A percentile compares a stretch with the other conserved stretches of the same genome.
Evolutionary conservation across 768 basidiomycete genomes (phyloP).

Genomic region (Galerina marginata): DNA sequence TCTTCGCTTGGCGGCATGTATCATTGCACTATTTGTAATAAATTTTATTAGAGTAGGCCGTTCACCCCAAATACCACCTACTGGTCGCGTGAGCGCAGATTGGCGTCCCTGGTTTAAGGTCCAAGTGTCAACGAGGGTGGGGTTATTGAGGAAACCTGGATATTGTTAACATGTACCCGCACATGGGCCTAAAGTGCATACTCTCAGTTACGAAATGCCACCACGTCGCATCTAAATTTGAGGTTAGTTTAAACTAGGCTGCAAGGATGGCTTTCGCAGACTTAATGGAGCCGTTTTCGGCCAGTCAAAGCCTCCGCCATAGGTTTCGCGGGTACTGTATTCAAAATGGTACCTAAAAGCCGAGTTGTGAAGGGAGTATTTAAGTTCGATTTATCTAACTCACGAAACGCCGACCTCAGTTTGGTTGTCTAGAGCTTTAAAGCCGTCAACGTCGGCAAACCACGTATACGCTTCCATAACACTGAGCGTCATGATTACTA

Average conservation of each 20-base stretch:
- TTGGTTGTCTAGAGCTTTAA: background rate
- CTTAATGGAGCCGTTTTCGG: conserved; percentile 1
- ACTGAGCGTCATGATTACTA: background rate
- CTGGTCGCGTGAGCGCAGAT: background rate
- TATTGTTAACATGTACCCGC: background rate
- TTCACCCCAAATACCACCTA: background rate
- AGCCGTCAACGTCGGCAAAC: conserved; percentile 2
- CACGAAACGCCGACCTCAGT: background rate
- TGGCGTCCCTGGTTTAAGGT: background rate
- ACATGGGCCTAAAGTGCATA: background rate
- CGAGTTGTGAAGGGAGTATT: background rate
- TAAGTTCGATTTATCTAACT: background rate
- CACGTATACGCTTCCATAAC: conserved; percentile 1
- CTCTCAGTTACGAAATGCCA: conserved; percentile 1
- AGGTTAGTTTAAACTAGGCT: background rate
- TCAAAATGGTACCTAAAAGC: background rate
- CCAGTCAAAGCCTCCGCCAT: background rate
- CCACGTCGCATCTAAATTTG: background rate
- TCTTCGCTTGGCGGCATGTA: background rate
- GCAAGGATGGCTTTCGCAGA: background rate
- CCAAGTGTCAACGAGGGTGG: background rate
- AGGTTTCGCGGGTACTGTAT: conserved; percentile 2
- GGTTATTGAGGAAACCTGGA: background rate
- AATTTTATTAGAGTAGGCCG: background rate
- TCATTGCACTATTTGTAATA: background rate